Evolutionary conservation across 2,329 filamentous ascomycete genomes (phyloP), one percentile per base, ranked within the genome.

Genomic region (Niveomyces coronatus): DNA sequence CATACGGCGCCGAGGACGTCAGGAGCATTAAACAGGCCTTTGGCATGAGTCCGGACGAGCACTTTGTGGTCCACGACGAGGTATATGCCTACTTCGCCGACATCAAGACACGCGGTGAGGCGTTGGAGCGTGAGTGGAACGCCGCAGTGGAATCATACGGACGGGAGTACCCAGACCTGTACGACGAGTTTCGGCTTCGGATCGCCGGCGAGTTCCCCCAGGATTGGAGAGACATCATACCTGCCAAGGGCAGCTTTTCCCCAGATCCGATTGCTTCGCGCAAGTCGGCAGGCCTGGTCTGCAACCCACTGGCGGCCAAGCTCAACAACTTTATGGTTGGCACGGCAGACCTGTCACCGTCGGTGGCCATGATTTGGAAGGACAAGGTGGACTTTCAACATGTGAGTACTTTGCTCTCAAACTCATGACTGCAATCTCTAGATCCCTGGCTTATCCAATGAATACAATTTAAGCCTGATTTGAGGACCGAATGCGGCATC

Each of bases 321-420:
- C 43, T 71, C 1, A 57, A 59, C 35, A 64, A 60, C 40, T 63
- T 73, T 44, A 70, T 73, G 62, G 68, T 71, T 15, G 70, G 69
- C 10, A 71, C 68, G 0, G 68, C 69, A 4, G 70, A 74, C 51
- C 49, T 74, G 11, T 66, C 67, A 0, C 67, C 68, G 1, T 70
- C 67, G 0, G 68, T 71, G 4, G 64, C 72, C 49, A 74, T 76
- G 70, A 66, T 63, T 20, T 76, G 69, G 67, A 64, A 66, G 44
- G 60, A 53, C 44, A 70, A 68, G 48, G 56, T 67, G 9, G 66
- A 69, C 47, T 71, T 71, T 51, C 68, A 71, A 24, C 50, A 60
- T 36, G 55, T 56, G 45, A 60, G 51, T 50, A 19, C n/a, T 9
- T n/a, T n/a, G n/a, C n/a, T n/a, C n/a, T n/a, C n/a, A n/a, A n/a